Conservation (phyloP, 78 protist genomes). For the Dictyostelium capitatum region DNA sequence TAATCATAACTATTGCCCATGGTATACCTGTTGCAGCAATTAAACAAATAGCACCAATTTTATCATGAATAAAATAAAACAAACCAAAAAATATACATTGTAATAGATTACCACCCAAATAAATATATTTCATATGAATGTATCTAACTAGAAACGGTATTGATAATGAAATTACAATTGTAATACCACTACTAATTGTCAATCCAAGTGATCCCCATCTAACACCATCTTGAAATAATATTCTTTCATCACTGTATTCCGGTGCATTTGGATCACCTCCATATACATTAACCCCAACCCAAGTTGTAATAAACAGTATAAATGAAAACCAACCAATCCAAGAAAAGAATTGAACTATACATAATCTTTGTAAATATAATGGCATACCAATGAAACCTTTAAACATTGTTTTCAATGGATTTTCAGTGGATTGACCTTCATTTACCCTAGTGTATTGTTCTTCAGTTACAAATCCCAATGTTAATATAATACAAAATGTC, state of each 20-base stretch:
- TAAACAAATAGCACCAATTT: conserved; percentile 3
- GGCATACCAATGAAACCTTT: conserved; percentile 72
- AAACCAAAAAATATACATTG: conserved; percentile 40
- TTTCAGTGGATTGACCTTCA: conserved; percentile 15
- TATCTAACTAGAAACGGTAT: conserved; percentile 33
- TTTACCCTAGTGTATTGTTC: neutral
- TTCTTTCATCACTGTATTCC: conserved; percentile 13
- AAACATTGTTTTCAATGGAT: conserved; percentile 41
- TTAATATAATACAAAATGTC: conserved; percentile 30
- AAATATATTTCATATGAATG: conserved; percentile 15
- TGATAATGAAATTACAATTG: conserved; percentile 20
- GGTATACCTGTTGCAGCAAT: conserved; percentile 71
- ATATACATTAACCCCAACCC: conserved; percentile 82
- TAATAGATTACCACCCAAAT: conserved; percentile 35
- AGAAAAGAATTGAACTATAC: conserved; percentile 79
- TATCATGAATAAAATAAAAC: neutral
- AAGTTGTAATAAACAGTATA: conserved; percentile 68
- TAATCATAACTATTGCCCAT: conserved; percentile 74
- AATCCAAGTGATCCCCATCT: conserved; percentile 69
- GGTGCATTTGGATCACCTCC: conserved; percentile 80
- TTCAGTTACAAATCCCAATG: conserved; percentile 36
- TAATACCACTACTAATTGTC: conserved; percentile 32
- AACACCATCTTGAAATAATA: conserved; percentile 60
- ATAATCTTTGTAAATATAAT: conserved; percentile 24
- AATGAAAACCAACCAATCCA: conserved; percentile 88